These are phyloP conservation scores for Juncus effusus DNA, from an alignment of 176 grass and related monocot species.

Conservation along the genomic window DNA sequence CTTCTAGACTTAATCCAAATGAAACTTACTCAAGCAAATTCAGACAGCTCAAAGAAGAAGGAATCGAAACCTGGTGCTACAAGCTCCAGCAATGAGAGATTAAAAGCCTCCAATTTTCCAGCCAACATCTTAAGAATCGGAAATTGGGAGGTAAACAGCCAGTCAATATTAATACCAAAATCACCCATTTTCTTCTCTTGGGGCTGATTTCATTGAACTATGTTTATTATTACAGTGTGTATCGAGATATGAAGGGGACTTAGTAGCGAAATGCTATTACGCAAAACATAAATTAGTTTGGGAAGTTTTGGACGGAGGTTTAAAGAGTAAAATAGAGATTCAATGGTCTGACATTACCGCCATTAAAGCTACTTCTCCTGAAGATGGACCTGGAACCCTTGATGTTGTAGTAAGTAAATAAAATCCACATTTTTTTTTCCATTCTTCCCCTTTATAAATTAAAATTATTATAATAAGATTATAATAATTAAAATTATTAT, in stretches of 20 bases:
- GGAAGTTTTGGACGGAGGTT: conserved; percentile 59
- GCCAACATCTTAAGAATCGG: conserved; percentile 66
- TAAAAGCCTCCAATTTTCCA: conserved; percentile 87
- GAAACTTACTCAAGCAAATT: conserved; percentile 38
- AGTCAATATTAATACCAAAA: not conserved
- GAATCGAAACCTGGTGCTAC: conserved; percentile 21
- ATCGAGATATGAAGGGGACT: conserved; percentile 65
- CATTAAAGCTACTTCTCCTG: conserved; percentile 48
- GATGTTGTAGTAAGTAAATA: conserved; percentile 53
- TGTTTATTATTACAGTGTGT: conserved; percentile 38
- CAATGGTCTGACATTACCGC: conserved; percentile 65
- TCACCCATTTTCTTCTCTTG: conserved; percentile 9
- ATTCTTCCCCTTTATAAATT: conserved; percentile 3
- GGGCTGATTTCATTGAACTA: conserved; percentile 6
- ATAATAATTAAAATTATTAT: not conserved
- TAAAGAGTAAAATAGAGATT: conserved; percentile 91
- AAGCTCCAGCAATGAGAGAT: conserved; percentile 27
- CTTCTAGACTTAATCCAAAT: conserved; percentile 57
- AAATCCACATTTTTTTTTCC: conserved; percentile 5
- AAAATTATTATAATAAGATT: conserved; percentile 16
- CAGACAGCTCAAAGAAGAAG: conserved; percentile 33
- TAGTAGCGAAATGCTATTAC: conserved; percentile 84
- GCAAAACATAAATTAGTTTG: conserved; percentile 81
- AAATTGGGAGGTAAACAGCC: conserved; percentile 63
- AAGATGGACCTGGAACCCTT: conserved; percentile 49